phyloP scores from a whole-genome alignment of 495 filamentous ascomycete genomes.

The Aspergillus saccharolyticus region DNA sequence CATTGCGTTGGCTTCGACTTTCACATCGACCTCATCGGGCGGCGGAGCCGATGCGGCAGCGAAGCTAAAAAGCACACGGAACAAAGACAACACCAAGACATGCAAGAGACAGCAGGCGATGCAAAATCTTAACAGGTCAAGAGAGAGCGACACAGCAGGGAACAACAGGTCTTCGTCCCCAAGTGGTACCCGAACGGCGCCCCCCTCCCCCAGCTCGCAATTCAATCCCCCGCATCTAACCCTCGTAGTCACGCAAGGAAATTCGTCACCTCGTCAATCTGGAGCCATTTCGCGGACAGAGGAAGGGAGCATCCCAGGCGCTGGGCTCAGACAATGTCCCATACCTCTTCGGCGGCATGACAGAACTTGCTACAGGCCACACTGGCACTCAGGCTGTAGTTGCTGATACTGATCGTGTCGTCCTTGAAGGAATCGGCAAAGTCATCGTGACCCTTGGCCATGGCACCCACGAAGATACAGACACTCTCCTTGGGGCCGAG shows the following conservation, averaged over 20 bases:
- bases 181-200: slow-evolving; percentile 1
- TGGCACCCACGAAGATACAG: slow-evolving; percentile 95
- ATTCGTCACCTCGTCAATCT: slow-evolving; percentile 34
- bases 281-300: slow-evolving; percentile 13
- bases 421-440: slow-evolving; percentile 94
- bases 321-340: slow-evolving; percentile 71
- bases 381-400: slow-evolving; percentile 92
- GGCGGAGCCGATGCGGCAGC: neutral
- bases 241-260: slow-evolving; percentile 26
- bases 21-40: neutral
- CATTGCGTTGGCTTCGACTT: neutral
- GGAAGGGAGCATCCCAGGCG: slow-evolving; percentile 7
- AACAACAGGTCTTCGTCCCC: slow-evolving; percentile 5
- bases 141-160: neutral
- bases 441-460: slow-evolving; percentile 94
- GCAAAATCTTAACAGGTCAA: neutral
- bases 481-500: slow-evolving; percentile 82
- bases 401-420: slow-evolving; percentile 96
- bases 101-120: slow-evolving; percentile 1
- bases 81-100: slow-evolving; percentile 2
- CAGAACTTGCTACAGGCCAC: slow-evolving; percentile 99
- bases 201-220: slow-evolving; percentile 8
- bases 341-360: slow-evolving; percentile 94
- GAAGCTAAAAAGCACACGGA: slow-evolving; percentile 1
- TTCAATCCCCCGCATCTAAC: slow-evolving; percentile 5